Base-by-base conservation (phyloP, 202 grass and related monocot species). In the Zizania palustris region DNA sequence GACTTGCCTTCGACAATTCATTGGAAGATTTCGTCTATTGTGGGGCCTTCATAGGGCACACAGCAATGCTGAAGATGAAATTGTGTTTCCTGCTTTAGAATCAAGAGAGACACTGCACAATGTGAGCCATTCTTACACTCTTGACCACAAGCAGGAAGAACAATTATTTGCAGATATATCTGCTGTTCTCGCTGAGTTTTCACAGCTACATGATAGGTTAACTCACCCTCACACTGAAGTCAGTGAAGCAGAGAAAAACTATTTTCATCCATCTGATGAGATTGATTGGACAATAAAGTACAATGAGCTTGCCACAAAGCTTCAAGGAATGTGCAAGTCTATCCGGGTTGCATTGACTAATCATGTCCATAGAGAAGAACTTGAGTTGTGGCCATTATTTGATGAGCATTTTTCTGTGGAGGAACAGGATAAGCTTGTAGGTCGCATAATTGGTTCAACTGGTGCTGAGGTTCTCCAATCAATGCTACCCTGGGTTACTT, bases 141-240 rank as follows among this genome's bases (percentile, higher is more conserved):
- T 97, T 69, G 93, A 97, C 60, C 93, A 97, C 85, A 93, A 93
- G 81, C 93, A 97, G 80, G 93, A 97, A 79, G 90, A 97, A 74
- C 77, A 97, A 61, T 75, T 97, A 87, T 97, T 97, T 12, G 67
- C 83, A 84, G 91, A 97, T 84, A 97, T 97, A 59, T 89, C 79
- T 76, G 36, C 83, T 53, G 81, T 87, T 74, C 93, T 97, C 45
- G 67, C 36, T 62, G 86, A 93, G 82, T 86, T 97, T 82, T 86
- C 93, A 69, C 84, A 85, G 51, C 71, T 97, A 72, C 73, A 89
- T 74, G 90, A 97, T 14, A 87, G 20, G 53, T 64, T 83, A 22
- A 72, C 66, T 9, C 61, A 65, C 15, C 50, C 41, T 11, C 48
- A 77, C 39, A 68, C 38, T 45, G 50, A 78, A 69, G 67, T 22